Base-by-base conservation (phyloP, 257 asterid genomes). In the Capsicum baccatum region DNA sequence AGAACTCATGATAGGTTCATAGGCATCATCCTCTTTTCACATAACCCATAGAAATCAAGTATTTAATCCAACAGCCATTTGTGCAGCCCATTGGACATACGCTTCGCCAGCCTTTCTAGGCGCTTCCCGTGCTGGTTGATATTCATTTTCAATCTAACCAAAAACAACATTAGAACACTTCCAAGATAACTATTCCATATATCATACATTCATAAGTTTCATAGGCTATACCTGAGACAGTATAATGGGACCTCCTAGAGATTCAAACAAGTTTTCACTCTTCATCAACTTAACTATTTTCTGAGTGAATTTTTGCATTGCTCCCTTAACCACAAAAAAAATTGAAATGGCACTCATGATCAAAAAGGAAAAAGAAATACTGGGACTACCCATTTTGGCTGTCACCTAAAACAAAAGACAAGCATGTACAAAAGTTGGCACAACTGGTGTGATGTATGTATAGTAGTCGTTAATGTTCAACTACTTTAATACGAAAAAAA, bases 241-340 rank as follows among this genome's bases (percentile, higher is more conserved):
- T 66, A 92, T 93, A 57, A 92, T 93, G 48, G 97, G 97, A 83
- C 97, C 97, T 80, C 94, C 96, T 74, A 91, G 94, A 74, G 96
- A 85, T 82, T 90, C 92, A 87, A 83, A 93, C 58, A 92, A 88
- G 26, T 84, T 86, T 84, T 91, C 94, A 84, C 87, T 87, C 87
- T 93, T 93, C 97, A 93, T 88, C 92, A 91, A 85, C 12, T 90
- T 89, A 52, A 93, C 96, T 66, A 92, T 89, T 88, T 92, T 93
- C 73, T 85, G 84, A 2, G 93, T 91, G 87, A 93, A 93, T 71
- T 63, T 86, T 79, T 91, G 91, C 97, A 91, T 92, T 52, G 93
- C 94, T 7, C 79, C 92, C 97, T 93, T 86, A 37, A 68, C 10
- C 35, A 78, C 44, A 33, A 62, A 48, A 87, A n/a, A 13, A 78